A percentile compares a stretch with the other conserved stretches of the same genome.
phyloP scores from a whole-genome alignment of 441 rosid species.

The Gossypium trilobum region DNA sequence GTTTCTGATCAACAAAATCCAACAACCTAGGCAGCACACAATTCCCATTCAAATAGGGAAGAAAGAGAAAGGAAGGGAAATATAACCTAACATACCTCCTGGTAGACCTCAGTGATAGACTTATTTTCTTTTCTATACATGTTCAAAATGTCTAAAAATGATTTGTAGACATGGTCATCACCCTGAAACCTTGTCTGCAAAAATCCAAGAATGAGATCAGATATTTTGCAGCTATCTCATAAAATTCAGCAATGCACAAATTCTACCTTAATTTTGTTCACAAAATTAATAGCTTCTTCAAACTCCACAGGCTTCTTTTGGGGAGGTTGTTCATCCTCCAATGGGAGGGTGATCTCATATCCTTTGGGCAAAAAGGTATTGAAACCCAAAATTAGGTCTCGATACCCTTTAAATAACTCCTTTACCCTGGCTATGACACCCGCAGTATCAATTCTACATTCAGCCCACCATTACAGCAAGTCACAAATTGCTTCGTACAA shows the following conservation, averaged over 20 bases:
- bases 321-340: slow-evolving; percentile 65
- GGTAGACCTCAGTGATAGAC: slow-evolving; percentile 79
- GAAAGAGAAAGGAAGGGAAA: slow-evolving; percentile 9
- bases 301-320: slow-evolving; percentile 95
- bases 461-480: slow-evolving; percentile 14
- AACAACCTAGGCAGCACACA: not conserved
- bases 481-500: slow-evolving; percentile 5
- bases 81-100: slow-evolving; percentile 49
- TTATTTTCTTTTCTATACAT: slow-evolving; percentile 94
- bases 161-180: slow-evolving; percentile 81
- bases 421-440: slow-evolving; percentile 93
- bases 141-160: slow-evolving; percentile 86
- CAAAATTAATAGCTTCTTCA: slow-evolving; percentile 93
- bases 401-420: slow-evolving; percentile 81
- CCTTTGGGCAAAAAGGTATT: slow-evolving; percentile 97
- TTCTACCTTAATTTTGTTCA: slow-evolving; percentile 91
- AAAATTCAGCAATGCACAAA: slow-evolving; percentile 5
- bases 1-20: slow-evolving; percentile 5
- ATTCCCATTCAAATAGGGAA: slow-evolving; percentile 1
- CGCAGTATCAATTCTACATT: slow-evolving; percentile 70
- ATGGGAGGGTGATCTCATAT: slow-evolving; percentile 72
- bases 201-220: slow-evolving; percentile 19
- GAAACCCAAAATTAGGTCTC: slow-evolving; percentile 87
- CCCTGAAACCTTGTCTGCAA: slow-evolving; percentile 94
- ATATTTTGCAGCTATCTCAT: slow-evolving; percentile 3